phyloP scores from a whole-genome alignment of 2,329 filamentous ascomycete species.

The Fusarium sororula region DNA sequence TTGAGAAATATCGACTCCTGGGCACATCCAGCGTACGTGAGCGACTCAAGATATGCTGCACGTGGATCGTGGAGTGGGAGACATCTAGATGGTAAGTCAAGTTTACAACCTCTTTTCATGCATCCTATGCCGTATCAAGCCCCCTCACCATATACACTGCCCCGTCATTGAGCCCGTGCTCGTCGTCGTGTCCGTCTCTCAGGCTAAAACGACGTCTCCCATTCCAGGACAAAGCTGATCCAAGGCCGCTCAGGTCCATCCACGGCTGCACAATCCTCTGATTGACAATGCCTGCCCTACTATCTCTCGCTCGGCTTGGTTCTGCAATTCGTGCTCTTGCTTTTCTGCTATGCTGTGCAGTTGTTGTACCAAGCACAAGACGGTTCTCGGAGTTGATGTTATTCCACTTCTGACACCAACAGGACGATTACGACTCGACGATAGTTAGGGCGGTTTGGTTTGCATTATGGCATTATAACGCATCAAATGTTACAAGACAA shows the following conservation, averaged over 20 bases:
- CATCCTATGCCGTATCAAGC: background rate
- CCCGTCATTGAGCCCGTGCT: background rate
- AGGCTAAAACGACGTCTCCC: slow-evolving; percentile 34
- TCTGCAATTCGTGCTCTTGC: slow-evolving; percentile 24
- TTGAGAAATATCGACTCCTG: slow-evolving; percentile 82
- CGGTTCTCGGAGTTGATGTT: slow-evolving; percentile 7
- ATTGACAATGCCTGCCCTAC: slow-evolving; percentile 28
- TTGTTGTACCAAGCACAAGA: slow-evolving; percentile 9
- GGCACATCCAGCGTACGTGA: slow-evolving; percentile 79
- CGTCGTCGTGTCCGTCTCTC: slow-evolving; percentile 17
- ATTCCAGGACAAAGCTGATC: slow-evolving; percentile 42
- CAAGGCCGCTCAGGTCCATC: slow-evolving; percentile 43
- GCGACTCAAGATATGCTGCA: slow-evolving; percentile 82
- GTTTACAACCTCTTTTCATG: background rate
- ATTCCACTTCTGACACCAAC: slow-evolving; percentile 22
- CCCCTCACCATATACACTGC: background rate
- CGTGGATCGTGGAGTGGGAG: slow-evolving; percentile 80
- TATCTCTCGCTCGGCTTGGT: slow-evolving; percentile 31
- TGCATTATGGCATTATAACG: slow-evolving; percentile 10
- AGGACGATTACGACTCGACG: slow-evolving; percentile 18
- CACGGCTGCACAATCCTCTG: slow-evolving; percentile 46
- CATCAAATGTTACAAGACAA: slow-evolving; percentile 4
- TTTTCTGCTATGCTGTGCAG: slow-evolving; percentile 20
- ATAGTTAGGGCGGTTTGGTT: slow-evolving; percentile 12
- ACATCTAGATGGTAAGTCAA: slow-evolving; percentile 73